Percentiles rank a stretch among this genome's conserved stretches.
phyloP scores from a whole-genome alignment of 306 rosid genomes.

The Acacia melanoxylon region DNA sequence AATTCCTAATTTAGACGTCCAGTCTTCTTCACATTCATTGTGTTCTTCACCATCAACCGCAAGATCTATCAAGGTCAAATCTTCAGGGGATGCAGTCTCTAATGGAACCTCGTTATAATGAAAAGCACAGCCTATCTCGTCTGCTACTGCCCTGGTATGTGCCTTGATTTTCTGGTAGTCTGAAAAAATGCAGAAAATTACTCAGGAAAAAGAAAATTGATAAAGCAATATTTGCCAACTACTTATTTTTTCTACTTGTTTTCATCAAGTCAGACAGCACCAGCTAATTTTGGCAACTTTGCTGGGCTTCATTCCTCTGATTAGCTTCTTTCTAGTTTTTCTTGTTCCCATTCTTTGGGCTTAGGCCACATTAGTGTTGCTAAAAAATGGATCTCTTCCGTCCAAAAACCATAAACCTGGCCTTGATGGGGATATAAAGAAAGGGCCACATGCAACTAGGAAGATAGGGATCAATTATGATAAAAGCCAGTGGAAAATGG shows the following conservation, averaged over 20 bases:
- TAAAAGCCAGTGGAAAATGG: neutral
- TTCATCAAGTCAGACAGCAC: constrained; percentile 5
- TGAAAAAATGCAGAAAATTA: constrained; percentile 42
- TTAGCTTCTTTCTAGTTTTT: neutral
- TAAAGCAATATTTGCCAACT: constrained; percentile 12
- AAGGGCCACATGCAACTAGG: constrained; percentile 21
- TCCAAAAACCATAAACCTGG: constrained; percentile 23
- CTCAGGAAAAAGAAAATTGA: neutral
- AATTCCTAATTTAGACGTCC: constrained; percentile 91
- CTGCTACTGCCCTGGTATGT: constrained; percentile 83
- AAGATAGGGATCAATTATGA: constrained; percentile 12
- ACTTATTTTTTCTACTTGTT: constrained; percentile 10
- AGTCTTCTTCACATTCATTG: constrained; percentile 68
- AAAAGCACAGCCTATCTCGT: constrained; percentile 72
- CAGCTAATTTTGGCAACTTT: neutral
- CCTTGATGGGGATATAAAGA: constrained; percentile 21
- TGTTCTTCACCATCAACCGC: constrained; percentile 75
- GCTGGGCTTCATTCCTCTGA: neutral
- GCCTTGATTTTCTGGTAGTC: constrained; percentile 93
- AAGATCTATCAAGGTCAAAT: constrained; percentile 80
- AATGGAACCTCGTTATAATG: constrained; percentile 67
- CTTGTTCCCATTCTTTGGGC: neutral
- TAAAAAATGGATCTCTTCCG: constrained; percentile 10
- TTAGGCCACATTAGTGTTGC: neutral
- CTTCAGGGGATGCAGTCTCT: constrained; percentile 77